A percentile compares a stretch with the other conserved stretches of the same genome.
Evolutionary conservation across 768 basidiomycete species (phyloP).

Genomic region (Trametes coccinea): DNA sequence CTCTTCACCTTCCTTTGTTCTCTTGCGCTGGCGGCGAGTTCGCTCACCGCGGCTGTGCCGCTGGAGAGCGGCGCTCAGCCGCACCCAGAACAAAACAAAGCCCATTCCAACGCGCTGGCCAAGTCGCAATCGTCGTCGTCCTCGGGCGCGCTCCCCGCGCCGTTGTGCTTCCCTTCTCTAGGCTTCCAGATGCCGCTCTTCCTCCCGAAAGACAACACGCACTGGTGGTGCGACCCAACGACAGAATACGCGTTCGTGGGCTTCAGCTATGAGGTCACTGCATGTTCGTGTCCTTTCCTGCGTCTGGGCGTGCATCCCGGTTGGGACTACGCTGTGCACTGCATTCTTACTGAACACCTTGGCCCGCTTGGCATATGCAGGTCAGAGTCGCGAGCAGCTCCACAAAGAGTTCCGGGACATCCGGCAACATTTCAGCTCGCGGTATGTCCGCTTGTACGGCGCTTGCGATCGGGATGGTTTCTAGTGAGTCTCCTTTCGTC

Average conservation of each 20-base stretch:
- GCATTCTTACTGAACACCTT: background rate
- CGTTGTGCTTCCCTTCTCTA: constrained; percentile 38
- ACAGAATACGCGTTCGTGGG: constrained; percentile 78
- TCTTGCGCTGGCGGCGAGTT: constrained; percentile 15
- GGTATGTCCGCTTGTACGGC: constrained; percentile 61
- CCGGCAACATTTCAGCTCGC: constrained; percentile 54
- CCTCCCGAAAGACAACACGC: constrained; percentile 37
- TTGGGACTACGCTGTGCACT: background rate
- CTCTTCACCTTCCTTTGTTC: constrained; percentile 2
- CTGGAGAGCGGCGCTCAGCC: constrained; percentile 9
- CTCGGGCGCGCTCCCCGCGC: constrained; percentile 15
- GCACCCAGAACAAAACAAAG: background rate
- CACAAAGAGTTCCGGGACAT: constrained; percentile 61
- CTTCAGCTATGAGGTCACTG: constrained; percentile 73
- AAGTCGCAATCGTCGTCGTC: background rate
- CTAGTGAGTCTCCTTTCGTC: constrained; percentile 33
- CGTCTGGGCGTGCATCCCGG: background rate
- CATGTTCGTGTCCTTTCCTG: constrained; percentile 43
- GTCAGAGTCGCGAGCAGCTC: constrained; percentile 55
- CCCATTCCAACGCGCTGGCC: background rate
- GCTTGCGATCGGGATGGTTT: constrained; percentile 41
- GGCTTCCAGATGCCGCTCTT: constrained; percentile 56
- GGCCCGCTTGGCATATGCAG: constrained; percentile 33
- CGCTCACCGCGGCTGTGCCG: constrained; percentile 8
- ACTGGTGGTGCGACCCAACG: constrained; percentile 56